Evolutionary conservation across 306 rosid genomes (phyloP).

Genomic region (Rosa lucieae): DNA sequence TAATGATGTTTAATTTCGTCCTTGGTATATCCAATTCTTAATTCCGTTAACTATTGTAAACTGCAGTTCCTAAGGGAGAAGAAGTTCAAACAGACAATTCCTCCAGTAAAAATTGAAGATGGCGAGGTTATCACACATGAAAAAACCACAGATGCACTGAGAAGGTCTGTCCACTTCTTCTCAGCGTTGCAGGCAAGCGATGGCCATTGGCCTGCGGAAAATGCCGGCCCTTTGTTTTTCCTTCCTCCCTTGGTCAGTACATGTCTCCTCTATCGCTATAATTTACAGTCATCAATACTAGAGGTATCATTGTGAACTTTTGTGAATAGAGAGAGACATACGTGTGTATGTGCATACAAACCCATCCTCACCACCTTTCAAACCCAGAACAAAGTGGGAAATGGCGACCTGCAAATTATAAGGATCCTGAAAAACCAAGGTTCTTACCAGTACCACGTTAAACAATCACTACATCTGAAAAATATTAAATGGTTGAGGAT

Average conservation of each 20-base stretch:
- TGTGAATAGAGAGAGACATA: not conserved
- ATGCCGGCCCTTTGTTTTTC: conserved; percentile 67
- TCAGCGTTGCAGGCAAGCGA: conserved; percentile 59
- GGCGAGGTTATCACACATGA: conserved; percentile 46
- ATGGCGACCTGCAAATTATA: not conserved
- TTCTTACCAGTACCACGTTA: too few species aligned
- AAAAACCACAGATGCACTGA: conserved; percentile 33
- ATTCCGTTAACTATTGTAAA: not conserved
- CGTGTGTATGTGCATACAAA: too few species aligned
- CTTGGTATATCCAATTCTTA: too few species aligned
- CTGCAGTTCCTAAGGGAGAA: conserved; percentile 51
- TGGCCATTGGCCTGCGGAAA: conserved; percentile 90
- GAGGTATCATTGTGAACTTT: too few species aligned
- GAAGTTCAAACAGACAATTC: conserved; percentile 57
- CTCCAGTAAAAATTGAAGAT: conserved; percentile 44
- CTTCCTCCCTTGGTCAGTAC: conserved; percentile 66
- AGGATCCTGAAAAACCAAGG: too few species aligned
- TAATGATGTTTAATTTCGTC: too few species aligned
- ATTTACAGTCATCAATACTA: not conserved
- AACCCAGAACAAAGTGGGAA: not conserved
- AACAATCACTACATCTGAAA: too few species aligned
- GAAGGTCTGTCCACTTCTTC: conserved; percentile 40
- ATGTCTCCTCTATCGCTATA: not conserved
- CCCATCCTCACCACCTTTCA: too few species aligned
- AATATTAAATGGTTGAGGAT: too few species aligned